Conservation (phyloP, 164 flowering plant species). For the Aristolochia californica region DNA sequence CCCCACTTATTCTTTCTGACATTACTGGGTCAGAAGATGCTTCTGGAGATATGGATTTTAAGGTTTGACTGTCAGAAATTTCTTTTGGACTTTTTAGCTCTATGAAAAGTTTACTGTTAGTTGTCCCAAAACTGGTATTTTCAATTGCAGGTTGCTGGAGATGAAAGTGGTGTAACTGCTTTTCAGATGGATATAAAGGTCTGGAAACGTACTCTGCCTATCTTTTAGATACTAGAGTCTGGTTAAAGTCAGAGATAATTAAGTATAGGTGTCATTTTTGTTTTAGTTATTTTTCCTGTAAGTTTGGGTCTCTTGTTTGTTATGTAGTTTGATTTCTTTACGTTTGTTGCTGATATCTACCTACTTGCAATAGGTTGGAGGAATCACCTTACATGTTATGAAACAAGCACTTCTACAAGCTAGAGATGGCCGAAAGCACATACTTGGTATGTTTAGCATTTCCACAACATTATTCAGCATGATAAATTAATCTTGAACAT, state of each 20-base stretch:
- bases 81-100: not conserved
- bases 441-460: slow-evolving; percentile 52
- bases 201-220: not conserved
- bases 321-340: slow-evolving; percentile 1
- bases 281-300: not conserved
- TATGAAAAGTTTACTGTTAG: not conserved
- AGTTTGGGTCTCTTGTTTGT: not conserved
- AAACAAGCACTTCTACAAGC: slow-evolving; percentile 83
- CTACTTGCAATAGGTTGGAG: slow-evolving; percentile 53
- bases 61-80: slow-evolving; percentile 34
- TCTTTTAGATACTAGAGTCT: too few relatives aligned
- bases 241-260: not conserved
- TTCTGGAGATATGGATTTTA: slow-evolving; percentile 99
- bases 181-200: slow-evolving; percentile 99
- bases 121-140: slow-evolving; percentile 2
- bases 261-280: not conserved
- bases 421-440: slow-evolving; percentile 70
- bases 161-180: slow-evolving; percentile 83
- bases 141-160: slow-evolving; percentile 83
- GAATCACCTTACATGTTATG: slow-evolving; percentile 79
- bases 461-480: too few relatives aligned
- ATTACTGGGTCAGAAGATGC: slow-evolving; percentile 98
- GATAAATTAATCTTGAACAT: too few relatives aligned
- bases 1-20: slow-evolving; percentile 91
- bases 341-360: not conserved